These are phyloP conservation scores for Backusella sp. DNA, from an alignment of 192 early-diverging fungal genomes.

Conservation along the genomic window DNA sequence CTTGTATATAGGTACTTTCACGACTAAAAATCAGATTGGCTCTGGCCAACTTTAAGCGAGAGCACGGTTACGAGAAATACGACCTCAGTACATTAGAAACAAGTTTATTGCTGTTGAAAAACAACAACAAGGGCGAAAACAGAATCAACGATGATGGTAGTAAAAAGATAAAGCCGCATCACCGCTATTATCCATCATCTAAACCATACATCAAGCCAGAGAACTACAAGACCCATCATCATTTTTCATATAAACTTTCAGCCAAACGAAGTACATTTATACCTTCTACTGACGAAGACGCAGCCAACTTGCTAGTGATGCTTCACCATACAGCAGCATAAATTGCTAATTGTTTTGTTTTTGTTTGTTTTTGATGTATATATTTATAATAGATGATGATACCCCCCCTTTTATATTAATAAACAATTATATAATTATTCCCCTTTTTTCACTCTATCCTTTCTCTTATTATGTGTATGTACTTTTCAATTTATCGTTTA, in stretches of 20 bases:
- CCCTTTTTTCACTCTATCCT: not conserved
- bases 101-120: not conserved
- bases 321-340: conserved; percentile 15
- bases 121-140: not conserved
- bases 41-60: conserved; percentile 27
- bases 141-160: not conserved
- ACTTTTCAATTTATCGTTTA: not conserved
- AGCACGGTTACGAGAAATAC: conserved; percentile 29
- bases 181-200: not conserved
- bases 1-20: conserved; percentile 1
- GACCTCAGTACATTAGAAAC: conserved; percentile 19
- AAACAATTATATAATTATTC: not conserved
- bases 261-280: conserved; percentile 19
- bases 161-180: not conserved
- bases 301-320: conserved; percentile 32
- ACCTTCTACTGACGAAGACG: conserved; percentile 23
- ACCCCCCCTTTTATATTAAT: not conserved
- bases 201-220: not conserved
- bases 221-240: not conserved
- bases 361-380: not conserved
- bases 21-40: conserved; percentile 30
- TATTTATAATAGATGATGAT: not conserved
- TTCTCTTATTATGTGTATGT: not conserved
- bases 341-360: not conserved
- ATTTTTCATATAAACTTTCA: conserved; percentile 1